Evolutionary conservation across 116 monocot species (phyloP).

Genomic region (Papilionanthe hybrid): DNA sequence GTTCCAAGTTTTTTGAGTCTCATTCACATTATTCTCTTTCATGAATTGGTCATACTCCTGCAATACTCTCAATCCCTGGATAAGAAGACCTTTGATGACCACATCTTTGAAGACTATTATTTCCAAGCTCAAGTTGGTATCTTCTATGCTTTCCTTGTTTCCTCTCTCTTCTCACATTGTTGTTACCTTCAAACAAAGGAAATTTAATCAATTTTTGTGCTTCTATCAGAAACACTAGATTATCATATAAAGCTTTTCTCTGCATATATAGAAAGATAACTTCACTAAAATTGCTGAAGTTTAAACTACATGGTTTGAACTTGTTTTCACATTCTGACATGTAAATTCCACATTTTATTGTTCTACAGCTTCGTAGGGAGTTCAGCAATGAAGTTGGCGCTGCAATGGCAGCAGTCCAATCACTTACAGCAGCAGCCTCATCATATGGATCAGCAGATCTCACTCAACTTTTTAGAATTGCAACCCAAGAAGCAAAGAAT

Average conservation of each 20-base stretch:
- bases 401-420: conserved; percentile 38
- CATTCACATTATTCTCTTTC: no score
- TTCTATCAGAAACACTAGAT: neutral
- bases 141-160: neutral
- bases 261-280: neutral
- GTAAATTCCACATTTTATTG: neutral
- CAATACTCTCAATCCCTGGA: no score
- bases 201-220: conserved; percentile 1
- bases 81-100: no score
- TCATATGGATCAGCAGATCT: conserved; percentile 63
- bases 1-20: no score
- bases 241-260: neutral
- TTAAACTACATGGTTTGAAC: conserved; percentile 1
- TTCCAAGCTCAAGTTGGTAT: neutral
- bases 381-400: conserved; percentile 58
- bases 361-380: conserved; percentile 58
- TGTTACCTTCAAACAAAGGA: neutral
- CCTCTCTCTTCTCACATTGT: neutral
- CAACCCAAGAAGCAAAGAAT: conserved; percentile 56
- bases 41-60: no score
- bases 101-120: neutral
- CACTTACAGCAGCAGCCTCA: conserved; percentile 29
- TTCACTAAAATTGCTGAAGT: neutral
- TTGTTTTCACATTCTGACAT: conserved; percentile 8
- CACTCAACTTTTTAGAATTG: conserved; percentile 68